Evolutionary conservation across 23 red algal species (phyloP), one percentile per base, ranked within the genome.

Genomic region (Gracilaria domingensis): DNA sequence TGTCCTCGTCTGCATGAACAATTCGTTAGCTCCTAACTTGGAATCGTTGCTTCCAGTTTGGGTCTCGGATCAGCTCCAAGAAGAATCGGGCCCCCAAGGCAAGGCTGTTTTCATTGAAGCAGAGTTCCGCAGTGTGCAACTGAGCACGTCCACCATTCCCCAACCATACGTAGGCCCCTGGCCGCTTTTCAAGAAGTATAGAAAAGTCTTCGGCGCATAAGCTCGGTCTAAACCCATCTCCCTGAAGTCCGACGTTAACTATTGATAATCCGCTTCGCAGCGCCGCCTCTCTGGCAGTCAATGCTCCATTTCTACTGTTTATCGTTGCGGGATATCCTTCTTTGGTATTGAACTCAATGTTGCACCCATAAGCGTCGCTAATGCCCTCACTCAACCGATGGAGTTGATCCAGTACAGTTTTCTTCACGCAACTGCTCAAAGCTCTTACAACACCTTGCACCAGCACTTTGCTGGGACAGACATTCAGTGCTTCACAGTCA

Each of bases 131-230:
- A 33, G 50, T 58, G 40, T 83, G 80, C 24, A 83, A 54, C 23
- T 54, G 12, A 13, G 50, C 53, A 37, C 80, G 34, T 60, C 51
- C 51, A 18, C 80, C 80, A 30, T 61, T 61, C 4, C 80, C 80
- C 12, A 83, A 44, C 80, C 80, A 83, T 20, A 83, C 49, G 35
- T 83, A 83, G 4, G 50, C 80, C 37, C 80, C 80, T 0, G 50
- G 48, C 13, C 80, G 47, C 56, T 83, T 61, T 58, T 34, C 35
- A 13, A 83, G 40, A 24, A 83, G 56, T 30, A 64, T 61, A n/a
- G 80, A 83, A 62, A 83, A 83, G 29, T 83, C 80, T 42, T 83
- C 80, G 12, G 80, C 50, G 32, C 80, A 83, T n/a, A 83, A 21
- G 32, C 50, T 83, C 25, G 80, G 49, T 42, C n/a, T 83, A 16